Base-by-base conservation (phyloP, 805 yeast species). In the Candida fluviatilis region DNA sequence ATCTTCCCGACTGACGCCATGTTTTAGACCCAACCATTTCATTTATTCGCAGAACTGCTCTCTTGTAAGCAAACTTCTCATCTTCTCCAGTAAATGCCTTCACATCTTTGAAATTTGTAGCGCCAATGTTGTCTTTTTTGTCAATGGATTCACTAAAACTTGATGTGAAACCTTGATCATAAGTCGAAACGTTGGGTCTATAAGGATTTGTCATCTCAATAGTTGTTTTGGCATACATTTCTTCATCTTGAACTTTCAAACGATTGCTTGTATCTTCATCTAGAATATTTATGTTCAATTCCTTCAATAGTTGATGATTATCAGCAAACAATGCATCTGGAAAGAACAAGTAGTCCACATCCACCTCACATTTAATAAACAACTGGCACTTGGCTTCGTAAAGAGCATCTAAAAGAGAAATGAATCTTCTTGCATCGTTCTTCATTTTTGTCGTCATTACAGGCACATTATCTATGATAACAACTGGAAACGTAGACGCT, bases 11-110 rank as follows among this genome's bases (percentile, higher is more conserved):
- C 11, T 31, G 37, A 44, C 83, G 69, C 83, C 86, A 82, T 21
- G 52, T 37, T 25, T 57, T 62, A 0, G 79, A 72, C 1, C 71
- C 67, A 3, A 76, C 71, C 82, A 78, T 78, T 46, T 78, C 83
- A 37, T 68, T 66, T 26, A 83, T 68, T 45, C 90, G 61, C 49
- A 82, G 77, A 1, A 82, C 80, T 0, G 90, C 89, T 46, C 90
- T 60, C 44, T 76, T 78, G 50, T 73, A 82, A 3, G 90, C 88
- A 58, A 82, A 82, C 59, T 71, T 72, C 52, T 83, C 90, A 57
- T 82, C 90, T 49, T 83, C 87, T 17, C 90, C 90, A 0, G 88
- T 82, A 49, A 82, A 83, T 7, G 79, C 77, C 8, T 66, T 62
- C 14, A 71, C 54, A 36, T 78, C 68, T 11, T 72, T 64, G 47